phyloP scores from a whole-genome alignment of 2,329 filamentous ascomycete genomes.

The Basipetospora chlamydospora region DNA sequence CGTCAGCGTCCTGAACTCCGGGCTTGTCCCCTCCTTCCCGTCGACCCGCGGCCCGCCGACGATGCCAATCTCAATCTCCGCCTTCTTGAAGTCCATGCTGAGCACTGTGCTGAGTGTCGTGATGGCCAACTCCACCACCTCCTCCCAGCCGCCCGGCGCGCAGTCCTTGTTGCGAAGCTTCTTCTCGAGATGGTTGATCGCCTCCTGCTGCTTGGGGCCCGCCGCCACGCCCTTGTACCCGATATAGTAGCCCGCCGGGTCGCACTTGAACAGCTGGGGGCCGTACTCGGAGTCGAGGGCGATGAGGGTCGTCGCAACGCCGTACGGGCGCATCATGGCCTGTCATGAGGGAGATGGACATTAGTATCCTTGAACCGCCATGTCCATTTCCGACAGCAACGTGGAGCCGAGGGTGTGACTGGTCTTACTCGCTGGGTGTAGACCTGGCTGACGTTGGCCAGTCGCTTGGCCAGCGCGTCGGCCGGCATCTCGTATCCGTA shows the following conservation, averaged over 20 bases:
- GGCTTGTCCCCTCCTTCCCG: slow-evolving; percentile 67
- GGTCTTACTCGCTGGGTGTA: slow-evolving; percentile 80
- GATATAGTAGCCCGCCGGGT: slow-evolving; percentile 94
- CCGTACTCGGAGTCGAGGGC: slow-evolving; percentile 85
- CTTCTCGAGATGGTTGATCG: slow-evolving; percentile 96
- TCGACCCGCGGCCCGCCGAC: slow-evolving; percentile 76
- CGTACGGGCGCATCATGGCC: slow-evolving; percentile 96
- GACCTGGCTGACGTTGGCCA: slow-evolving; percentile 98
- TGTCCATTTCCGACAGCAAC: background rate
- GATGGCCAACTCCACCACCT: slow-evolving; percentile 94
- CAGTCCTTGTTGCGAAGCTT: slow-evolving; percentile 98
- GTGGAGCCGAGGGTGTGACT: background rate
- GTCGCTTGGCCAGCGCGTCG: slow-evolving; percentile 86
- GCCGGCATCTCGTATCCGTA: slow-evolving; percentile 99
- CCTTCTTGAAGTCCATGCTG: slow-evolving; percentile 99
- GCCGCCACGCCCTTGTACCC: slow-evolving; percentile 98
- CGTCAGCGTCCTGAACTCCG: slow-evolving; percentile 73
- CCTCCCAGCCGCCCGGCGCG: slow-evolving; percentile 87
- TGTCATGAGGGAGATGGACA: slow-evolving; percentile 14
- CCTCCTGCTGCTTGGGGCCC: slow-evolving; percentile 96
- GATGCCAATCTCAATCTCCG: slow-evolving; percentile 94
- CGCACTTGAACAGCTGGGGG: slow-evolving; percentile 94
- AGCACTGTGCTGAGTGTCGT: slow-evolving; percentile 89
- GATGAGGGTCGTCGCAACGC: slow-evolving; percentile 88
- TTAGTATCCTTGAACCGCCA: background rate